Evolutionary conservation across 2,329 filamentous ascomycete genomes (phyloP), one percentile per base, ranked within the genome.

Genomic region (Colletotrichum cuscutae): DNA sequence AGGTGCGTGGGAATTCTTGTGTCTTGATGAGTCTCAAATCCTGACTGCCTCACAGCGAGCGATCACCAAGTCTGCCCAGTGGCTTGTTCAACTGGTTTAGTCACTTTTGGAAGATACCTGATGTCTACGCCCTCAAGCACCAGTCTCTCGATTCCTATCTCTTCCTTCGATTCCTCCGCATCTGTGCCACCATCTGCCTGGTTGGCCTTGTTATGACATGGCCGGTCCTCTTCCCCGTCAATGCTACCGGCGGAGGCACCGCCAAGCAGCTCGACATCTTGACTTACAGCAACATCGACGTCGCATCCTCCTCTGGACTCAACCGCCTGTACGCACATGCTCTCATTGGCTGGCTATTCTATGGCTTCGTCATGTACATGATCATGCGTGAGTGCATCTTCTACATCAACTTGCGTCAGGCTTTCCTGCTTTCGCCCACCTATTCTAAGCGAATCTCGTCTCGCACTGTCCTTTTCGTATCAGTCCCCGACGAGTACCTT

Each of bases 351-450:
- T 98, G 94, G 90, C 82, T 95, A 62, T 98, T 94, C 83, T 95
- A 93, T 81, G 90, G 90, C 58, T 98, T 98, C 80, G 88, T 98
- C 76, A 92, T 98, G 81, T 97, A 94, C 83, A 92, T 94, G 79
- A 90, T 98, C 75, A 93, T 95, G 68, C 90, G 96, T 71, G 96
- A 98, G 82, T 92, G 91, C 80, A 93, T 98, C 77, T 98, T 92
- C 88, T 97, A 94, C 83, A 93, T 98, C 85, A 97, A 97, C 79
- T 84, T 98, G 64, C 93, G 95, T 75, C 96, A 98, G 83, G 96
- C 96, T 0, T 98, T 97, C 83, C 90, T 97, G 53, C 89, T 97
- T 68, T 95, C 95, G 12, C 95, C 95, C 12, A 87, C 94, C 60
- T 97, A 97, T 80, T 89, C 95, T 65, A 93, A 92, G 78, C 93